Base-by-base conservation (phyloP, 805 yeast genomes). In the Starmerella roubikii region DNA sequence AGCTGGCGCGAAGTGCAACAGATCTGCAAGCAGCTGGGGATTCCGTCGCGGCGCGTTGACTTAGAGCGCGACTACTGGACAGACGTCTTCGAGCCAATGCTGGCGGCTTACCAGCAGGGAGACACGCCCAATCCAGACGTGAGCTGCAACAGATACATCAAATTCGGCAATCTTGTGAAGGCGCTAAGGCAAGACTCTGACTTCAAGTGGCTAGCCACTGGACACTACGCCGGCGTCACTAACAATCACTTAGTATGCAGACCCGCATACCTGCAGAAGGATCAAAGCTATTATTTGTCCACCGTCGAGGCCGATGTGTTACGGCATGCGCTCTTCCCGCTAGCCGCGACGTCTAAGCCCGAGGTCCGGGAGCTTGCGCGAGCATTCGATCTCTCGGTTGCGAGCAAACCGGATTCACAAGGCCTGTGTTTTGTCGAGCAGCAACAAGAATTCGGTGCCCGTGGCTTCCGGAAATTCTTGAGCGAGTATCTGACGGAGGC, bases 81-180 rank as follows among this genome's bases (percentile, higher is more conserved):
- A 16, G 78, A 79, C 40, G 97, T 91, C 8, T 91, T 91, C 56
- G 78, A 74, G 54, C 97, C 98, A 1, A 88, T 91, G 96, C 58
- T 91, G 18, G 71, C 71, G 3, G 67, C 65, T 52, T 91, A 86
- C 55, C 60, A 66, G 26, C 52, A 46, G 9, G 98, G 98, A 0
- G 51, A 67, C 30, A 91, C 98, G 1, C 98, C 98, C 0, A 91
- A 91, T 51, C 97, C 98, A 1, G 98, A 91, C 55, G 77, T 86
- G 17, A 74, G 77, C 16, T 91, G 98, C 56, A 91, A 91, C 57
- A 68, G 70, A 42, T 71, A 72, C 54, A 79, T 91, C 48, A 91
- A 91, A 56, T 91, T 91, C 61, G 97, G 98, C 2, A 68, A 66
- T 39, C 65, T 91, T 59, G 58, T 76, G 4, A 70, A 75, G 15